Evolutionary conservation across 73 alveolate species (phyloP).

Genomic region (Effrenium voratum): DNA sequence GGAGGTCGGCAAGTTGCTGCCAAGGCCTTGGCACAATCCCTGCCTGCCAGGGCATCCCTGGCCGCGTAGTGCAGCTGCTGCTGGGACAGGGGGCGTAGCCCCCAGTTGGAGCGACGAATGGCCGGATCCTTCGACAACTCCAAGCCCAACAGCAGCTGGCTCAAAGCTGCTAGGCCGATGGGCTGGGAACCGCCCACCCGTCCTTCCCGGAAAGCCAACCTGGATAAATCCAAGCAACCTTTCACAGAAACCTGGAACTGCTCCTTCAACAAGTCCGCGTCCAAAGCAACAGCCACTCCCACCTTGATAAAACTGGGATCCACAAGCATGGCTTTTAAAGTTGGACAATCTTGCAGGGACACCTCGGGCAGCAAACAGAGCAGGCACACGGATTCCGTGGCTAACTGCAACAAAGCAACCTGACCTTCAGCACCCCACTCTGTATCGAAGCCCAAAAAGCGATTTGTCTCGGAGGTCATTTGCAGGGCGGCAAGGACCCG

Average conservation of each 20-base stretch:
- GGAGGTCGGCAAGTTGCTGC: not conserved
- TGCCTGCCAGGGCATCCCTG: slow-evolving; percentile 84
- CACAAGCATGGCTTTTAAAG: not conserved
- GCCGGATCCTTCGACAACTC: slow-evolving; percentile 73
- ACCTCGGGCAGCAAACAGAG: slow-evolving; percentile 63
- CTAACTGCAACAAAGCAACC: slow-evolving; percentile 74
- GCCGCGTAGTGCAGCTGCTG: slow-evolving; percentile 80
- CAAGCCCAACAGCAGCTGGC: slow-evolving; percentile 33
- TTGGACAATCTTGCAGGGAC: slow-evolving; percentile 49
- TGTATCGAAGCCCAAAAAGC: slow-evolving; percentile 27
- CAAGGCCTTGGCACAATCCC: slow-evolving; percentile 52
- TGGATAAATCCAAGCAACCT: slow-evolving; percentile 69
- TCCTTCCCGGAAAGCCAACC: slow-evolving; percentile 71
- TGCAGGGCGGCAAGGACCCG: not conserved
- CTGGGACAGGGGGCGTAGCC: slow-evolving; percentile 37
- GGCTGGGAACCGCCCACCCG: slow-evolving; percentile 63
- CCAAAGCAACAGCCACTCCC: slow-evolving; percentile 70
- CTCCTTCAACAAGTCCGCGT: slow-evolving; percentile 66
- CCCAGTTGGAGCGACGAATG: slow-evolving; percentile 84
- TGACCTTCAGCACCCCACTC: slow-evolving; percentile 87
- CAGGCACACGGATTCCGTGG: slow-evolving; percentile 21
- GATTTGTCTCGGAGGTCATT: not conserved
- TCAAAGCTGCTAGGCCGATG: slow-evolving; percentile 52
- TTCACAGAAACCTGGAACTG: slow-evolving; percentile 47
- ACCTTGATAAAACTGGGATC: slow-evolving; percentile 20